phyloP scores from a whole-genome alignment of 2,329 filamentous ascomycete genomes.

The Aspergillus spinulosporus region DNA sequence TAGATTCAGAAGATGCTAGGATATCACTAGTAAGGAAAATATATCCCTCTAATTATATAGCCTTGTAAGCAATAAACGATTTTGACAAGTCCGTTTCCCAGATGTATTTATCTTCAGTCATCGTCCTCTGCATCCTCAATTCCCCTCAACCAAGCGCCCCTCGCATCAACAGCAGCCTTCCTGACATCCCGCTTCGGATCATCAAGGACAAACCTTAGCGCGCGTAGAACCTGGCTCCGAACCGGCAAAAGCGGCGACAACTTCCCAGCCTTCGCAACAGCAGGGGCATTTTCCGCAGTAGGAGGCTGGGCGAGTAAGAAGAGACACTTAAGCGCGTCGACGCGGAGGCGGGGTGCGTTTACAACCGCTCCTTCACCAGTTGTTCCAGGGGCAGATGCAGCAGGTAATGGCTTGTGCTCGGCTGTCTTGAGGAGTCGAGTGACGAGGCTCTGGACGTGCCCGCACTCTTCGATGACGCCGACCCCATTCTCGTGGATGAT shows the following conservation, averaged over 20 bases:
- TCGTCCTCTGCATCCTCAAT: slow-evolving; percentile 60
- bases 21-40: too few relatives aligned
- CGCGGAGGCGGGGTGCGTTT: slow-evolving; percentile 34
- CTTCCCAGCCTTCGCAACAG: slow-evolving; percentile 28
- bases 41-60: neutral
- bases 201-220: slow-evolving; percentile 58
- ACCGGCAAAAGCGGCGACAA: slow-evolving; percentile 56
- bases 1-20: neutral
- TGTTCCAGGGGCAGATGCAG: slow-evolving; percentile 8
- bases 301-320: slow-evolving; percentile 38
- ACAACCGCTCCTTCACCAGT: slow-evolving; percentile 10
- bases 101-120: slow-evolving; percentile 35
- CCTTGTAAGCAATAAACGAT: too few relatives aligned
- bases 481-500: slow-evolving; percentile 60
- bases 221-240: slow-evolving; percentile 58
- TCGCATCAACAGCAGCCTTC: slow-evolving; percentile 62
- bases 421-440: slow-evolving; percentile 56
- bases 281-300: slow-evolving; percentile 22
- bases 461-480: slow-evolving; percentile 51
- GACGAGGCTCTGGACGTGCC: slow-evolving; percentile 60
- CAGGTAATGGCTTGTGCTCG: slow-evolving; percentile 20
- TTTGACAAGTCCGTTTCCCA: neutral
- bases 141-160: slow-evolving; percentile 58
- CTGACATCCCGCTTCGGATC: slow-evolving; percentile 64
- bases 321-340: slow-evolving; percentile 40